phyloP scores from a whole-genome alignment of 768 basidiomycete genomes.

The Leccinum ochraceum region DNA sequence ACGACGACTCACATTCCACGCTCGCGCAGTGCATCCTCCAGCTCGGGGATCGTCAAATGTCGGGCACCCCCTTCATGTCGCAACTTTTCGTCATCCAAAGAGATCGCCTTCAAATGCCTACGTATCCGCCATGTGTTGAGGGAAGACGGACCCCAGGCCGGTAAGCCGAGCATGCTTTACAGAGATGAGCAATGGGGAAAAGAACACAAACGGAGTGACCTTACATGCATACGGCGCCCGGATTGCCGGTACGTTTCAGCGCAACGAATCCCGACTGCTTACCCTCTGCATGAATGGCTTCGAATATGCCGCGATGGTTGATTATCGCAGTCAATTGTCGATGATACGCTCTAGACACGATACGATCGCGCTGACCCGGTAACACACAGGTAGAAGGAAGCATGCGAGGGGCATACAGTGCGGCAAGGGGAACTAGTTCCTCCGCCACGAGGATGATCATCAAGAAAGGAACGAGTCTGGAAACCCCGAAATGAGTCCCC shows the following conservation, averaged over 20 bases:
- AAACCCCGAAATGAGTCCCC: not conserved
- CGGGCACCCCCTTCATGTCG: slow-evolving; percentile 46
- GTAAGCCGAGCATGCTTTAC: slow-evolving; percentile 42
- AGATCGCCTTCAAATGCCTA: slow-evolving; percentile 41
- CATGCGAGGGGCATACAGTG: slow-evolving; percentile 81
- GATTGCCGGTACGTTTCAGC: slow-evolving; percentile 11
- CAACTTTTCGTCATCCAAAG: slow-evolving; percentile 66
- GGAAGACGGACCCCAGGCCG: slow-evolving; percentile 39
- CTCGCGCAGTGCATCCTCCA: slow-evolving; percentile 68
- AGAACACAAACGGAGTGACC: slow-evolving; percentile 22
- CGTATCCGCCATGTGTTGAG: slow-evolving; percentile 38
- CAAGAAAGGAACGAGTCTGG: slow-evolving; percentile 73
- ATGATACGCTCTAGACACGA: slow-evolving; percentile 52
- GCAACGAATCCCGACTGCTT: slow-evolving; percentile 31
- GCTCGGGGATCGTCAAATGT: slow-evolving; percentile 51
- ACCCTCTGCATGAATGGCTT: slow-evolving; percentile 37
- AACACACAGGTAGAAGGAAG: slow-evolving; percentile 87
- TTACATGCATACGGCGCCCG: slow-evolving; percentile 59
- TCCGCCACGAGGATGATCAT: slow-evolving; percentile 73
- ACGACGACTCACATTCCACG: slow-evolving; percentile 67
- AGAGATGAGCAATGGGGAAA: slow-evolving; percentile 15
- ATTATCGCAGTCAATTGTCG: slow-evolving; percentile 43
- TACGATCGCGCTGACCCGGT: slow-evolving; percentile 73
- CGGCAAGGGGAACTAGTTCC: slow-evolving; percentile 81
- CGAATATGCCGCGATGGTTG: slow-evolving; percentile 39